Evolutionary conservation across 176 grass and related monocot species (phyloP).

Genomic region (Oryza punctata): DNA sequence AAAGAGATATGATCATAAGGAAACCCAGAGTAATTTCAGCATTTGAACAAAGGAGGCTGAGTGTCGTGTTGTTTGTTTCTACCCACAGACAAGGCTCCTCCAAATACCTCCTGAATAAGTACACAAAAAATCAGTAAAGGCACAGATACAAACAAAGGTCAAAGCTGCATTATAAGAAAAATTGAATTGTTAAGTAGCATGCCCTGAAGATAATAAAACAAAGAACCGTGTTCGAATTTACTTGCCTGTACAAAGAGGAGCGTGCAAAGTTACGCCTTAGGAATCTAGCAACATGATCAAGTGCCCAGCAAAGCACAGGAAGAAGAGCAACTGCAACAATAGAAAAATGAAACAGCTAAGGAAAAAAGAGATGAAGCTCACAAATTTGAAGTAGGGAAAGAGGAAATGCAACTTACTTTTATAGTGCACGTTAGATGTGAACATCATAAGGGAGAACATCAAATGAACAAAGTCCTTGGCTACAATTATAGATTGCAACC

Average conservation of each 20-base stretch:
- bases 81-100: conserved; percentile 89
- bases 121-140: conserved; percentile 41
- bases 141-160: conserved; percentile 13
- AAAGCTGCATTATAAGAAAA: not conserved
- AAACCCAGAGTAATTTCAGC: conserved; percentile 85
- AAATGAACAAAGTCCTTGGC: conserved; percentile 92
- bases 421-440: conserved; percentile 77
- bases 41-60: conserved; percentile 79
- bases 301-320: conserved; percentile 90
- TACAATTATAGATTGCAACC: conserved; percentile 79
- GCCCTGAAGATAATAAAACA: conserved; percentile 3
- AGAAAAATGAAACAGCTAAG: conserved; percentile 29
- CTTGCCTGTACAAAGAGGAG: conserved; percentile 85
- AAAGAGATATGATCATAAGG: conserved; percentile 88
- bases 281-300: conserved; percentile 91
- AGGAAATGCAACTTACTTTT: conserved; percentile 54
- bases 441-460: conserved; percentile 80
- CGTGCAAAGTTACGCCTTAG: conserved; percentile 74
- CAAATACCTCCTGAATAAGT: conserved; percentile 75
- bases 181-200: not conserved
- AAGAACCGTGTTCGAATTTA: conserved; percentile 11
- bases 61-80: conserved; percentile 68
- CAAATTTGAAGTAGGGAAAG: conserved; percentile 25
- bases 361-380: not conserved
- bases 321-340: conserved; percentile 79